phyloP scores from a whole-genome alignment of 2,329 filamentous ascomycete species.

The Tolypocladium nubicola region DNA sequence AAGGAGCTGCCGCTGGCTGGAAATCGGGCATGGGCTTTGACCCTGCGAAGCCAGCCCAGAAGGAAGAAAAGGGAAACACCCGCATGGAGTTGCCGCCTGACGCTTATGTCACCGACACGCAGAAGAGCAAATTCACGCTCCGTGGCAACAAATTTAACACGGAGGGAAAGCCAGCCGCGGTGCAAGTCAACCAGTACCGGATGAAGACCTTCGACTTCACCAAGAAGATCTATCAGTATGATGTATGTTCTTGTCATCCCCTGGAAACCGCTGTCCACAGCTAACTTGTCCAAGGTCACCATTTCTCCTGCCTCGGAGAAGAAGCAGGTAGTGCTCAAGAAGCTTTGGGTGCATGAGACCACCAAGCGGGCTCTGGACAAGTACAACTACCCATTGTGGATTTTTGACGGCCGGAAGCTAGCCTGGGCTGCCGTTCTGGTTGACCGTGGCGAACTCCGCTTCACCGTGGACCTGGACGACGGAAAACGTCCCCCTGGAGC shows the following conservation, averaged over 20 bases:
- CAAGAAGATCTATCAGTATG: constrained; percentile 68
- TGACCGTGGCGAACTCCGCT: constrained; percentile 36
- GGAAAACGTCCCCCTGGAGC: constrained; percentile 37
- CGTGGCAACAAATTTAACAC: constrained; percentile 38
- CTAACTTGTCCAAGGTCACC: constrained; percentile 39
- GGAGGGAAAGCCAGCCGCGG: constrained; percentile 39
- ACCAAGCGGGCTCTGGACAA: constrained; percentile 45
- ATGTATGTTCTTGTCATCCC: constrained; percentile 45
- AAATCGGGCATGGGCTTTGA: constrained; percentile 28
- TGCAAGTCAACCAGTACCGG: constrained; percentile 66
- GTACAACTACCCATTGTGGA: constrained; percentile 39
- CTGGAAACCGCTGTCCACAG: neutral
- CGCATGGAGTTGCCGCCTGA: constrained; percentile 49
- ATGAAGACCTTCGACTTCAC: constrained; percentile 47
- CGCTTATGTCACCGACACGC: constrained; percentile 32
- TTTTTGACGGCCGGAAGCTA: constrained; percentile 76
- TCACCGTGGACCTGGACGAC: constrained; percentile 62
- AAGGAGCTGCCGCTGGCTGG: constrained; percentile 10
- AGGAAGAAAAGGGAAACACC: constrained; percentile 24
- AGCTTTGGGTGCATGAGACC: constrained; percentile 59
- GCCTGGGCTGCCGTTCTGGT: constrained; percentile 55
- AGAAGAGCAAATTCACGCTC: constrained; percentile 23
- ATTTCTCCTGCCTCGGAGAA: constrained; percentile 55
- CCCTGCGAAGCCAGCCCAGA: constrained; percentile 24
- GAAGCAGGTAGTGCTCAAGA: constrained; percentile 53